Evolutionary conservation across 257 asterid genomes (phyloP).

Genomic region (Eucommia ulmoides): DNA sequence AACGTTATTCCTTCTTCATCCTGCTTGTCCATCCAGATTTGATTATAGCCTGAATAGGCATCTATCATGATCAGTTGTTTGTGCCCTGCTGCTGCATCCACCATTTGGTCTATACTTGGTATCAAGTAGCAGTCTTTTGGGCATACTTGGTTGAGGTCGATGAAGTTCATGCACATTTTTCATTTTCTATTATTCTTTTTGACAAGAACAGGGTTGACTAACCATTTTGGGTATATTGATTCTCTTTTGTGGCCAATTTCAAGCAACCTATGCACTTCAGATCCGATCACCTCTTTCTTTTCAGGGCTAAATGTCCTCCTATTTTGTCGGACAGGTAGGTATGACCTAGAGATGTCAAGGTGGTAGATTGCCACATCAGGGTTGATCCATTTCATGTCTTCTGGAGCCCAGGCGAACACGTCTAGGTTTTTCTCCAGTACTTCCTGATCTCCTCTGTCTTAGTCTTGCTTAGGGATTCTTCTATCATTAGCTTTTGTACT

Average conservation of each 20-base stretch:
- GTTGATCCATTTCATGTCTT: too few relatives aligned
- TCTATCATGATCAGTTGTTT: not conserved
- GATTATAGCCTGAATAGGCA: not conserved
- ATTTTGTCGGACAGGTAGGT: not conserved
- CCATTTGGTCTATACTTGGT: not conserved
- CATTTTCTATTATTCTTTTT: not conserved
- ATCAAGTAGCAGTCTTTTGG: not conserved
- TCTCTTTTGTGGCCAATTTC: not conserved
- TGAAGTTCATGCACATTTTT: not conserved
- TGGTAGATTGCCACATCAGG: not conserved
- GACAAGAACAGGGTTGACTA: not conserved
- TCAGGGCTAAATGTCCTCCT: not conserved
- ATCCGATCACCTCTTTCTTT: not conserved
- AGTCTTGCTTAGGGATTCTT: too few relatives aligned
- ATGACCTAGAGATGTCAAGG: not conserved
- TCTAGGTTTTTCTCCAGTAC: too few relatives aligned
- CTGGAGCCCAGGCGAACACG: too few relatives aligned
- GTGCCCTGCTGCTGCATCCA: not conserved
- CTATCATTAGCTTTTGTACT: too few relatives aligned
- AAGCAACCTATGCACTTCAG: not conserved
- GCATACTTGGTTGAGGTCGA: not conserved
- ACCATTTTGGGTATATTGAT: not conserved
- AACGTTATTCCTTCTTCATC: not conserved
- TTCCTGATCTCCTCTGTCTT: too few relatives aligned
- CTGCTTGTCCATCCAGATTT: not conserved